Evolutionary conservation across 495 filamentous ascomycete species (phyloP).

Genomic region (Choiromyces venosus): DNA sequence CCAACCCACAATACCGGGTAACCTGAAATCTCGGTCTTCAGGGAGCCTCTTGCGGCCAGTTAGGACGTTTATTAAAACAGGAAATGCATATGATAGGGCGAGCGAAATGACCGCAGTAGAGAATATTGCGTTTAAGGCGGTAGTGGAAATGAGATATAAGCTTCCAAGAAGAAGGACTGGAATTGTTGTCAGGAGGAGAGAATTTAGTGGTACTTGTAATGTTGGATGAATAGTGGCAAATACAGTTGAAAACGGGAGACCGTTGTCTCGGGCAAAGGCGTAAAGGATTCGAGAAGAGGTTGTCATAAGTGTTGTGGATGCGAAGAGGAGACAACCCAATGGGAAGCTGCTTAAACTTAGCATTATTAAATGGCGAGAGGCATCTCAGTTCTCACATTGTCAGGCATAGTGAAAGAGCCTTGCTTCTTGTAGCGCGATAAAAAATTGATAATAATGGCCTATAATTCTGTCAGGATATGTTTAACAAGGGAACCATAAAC

Average conservation of each 20-base stretch:
- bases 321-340: conserved; percentile 66
- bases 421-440: conserved; percentile 60
- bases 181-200: conserved; percentile 59
- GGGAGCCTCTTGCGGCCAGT: conserved; percentile 62
- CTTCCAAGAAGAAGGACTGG: conserved; percentile 65
- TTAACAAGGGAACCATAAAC: neutral
- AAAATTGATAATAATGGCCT: conserved; percentile 63
- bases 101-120: conserved; percentile 67
- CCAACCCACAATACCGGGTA: conserved; percentile 58
- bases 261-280: conserved; percentile 69
- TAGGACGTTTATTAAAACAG: conserved; percentile 61
- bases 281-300: conserved; percentile 72
- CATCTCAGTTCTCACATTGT: conserved; percentile 52
- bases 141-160: conserved; percentile 70
- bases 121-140: conserved; percentile 62
- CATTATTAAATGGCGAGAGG: conserved; percentile 43
- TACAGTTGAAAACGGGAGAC: conserved; percentile 60
- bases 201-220: conserved; percentile 63
- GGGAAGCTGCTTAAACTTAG: conserved; percentile 53
- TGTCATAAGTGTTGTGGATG: conserved; percentile 66
- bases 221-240: conserved; percentile 60
- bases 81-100: conserved; percentile 67
- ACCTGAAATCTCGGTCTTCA: conserved; percentile 54
- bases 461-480: neutral
- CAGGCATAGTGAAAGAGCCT: conserved; percentile 61